Conservation (phyloP, 495 filamentous ascomycete genomes). For the Penicillium parvum region DNA sequence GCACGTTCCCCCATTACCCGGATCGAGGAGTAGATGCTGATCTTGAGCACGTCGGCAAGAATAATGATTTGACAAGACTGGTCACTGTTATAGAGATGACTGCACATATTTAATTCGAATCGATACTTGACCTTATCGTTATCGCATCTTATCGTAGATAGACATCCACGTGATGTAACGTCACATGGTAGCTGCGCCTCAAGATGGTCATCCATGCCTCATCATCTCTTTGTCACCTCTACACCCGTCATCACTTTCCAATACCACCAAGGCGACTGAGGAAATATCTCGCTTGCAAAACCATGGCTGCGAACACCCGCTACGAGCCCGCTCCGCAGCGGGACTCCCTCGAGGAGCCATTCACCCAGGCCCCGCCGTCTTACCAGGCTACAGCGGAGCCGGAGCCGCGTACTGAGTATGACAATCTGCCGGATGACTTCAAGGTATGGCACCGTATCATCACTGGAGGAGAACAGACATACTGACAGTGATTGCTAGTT, state of each 20-base stretch:
- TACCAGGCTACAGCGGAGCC: slow-evolving; percentile 48
- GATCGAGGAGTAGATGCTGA: slow-evolving; percentile 11
- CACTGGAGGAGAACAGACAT: background rate
- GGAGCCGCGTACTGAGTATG: slow-evolving; percentile 78
- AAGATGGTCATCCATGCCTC: slow-evolving; percentile 3
- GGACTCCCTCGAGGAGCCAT: slow-evolving; percentile 66
- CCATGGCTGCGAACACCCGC: slow-evolving; percentile 65
- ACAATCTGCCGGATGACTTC: slow-evolving; percentile 95
- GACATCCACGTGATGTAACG: slow-evolving; percentile 18
- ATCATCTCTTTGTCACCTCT: slow-evolving; percentile 2
- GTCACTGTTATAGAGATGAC: slow-evolving; percentile 3
- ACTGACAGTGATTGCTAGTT: slow-evolving; percentile 49
- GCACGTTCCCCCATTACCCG: slow-evolving; percentile 7
- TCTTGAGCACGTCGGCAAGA: background rate
- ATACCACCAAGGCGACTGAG: too few species aligned
- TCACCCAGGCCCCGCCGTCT: slow-evolving; percentile 80
- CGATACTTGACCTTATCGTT: background rate
- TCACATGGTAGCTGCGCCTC: slow-evolving; percentile 20
- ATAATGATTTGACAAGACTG: slow-evolving; percentile 1
- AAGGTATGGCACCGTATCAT: slow-evolving; percentile 51
- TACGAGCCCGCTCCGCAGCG: slow-evolving; percentile 69
- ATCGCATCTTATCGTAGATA: slow-evolving; percentile 7
- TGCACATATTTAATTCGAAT: slow-evolving; percentile 5
- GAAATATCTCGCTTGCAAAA: background rate
- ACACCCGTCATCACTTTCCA: slow-evolving; percentile 2